Conservation (phyloP, 1,284 basidiomycete genomes). For the Leccinum griseonigrum region DNA sequence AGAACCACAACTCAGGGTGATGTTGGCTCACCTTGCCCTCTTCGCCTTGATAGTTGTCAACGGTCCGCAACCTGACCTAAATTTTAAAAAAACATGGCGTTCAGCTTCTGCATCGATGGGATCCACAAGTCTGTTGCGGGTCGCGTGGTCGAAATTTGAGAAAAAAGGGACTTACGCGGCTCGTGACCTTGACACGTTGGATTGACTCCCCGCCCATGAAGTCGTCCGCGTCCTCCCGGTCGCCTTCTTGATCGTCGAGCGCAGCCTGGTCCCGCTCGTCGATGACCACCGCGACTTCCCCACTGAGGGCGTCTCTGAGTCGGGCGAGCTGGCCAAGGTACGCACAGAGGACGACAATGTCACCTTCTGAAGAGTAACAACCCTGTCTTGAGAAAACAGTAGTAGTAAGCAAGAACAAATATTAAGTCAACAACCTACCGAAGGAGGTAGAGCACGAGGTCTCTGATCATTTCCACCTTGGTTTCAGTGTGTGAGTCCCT, state of each 20-base stretch:
- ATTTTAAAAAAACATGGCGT: not conserved
- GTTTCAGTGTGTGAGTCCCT: not conserved
- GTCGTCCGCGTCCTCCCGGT: conserved; percentile 35
- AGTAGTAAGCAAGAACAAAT: not conserved
- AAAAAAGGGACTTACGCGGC: conserved; percentile 37
- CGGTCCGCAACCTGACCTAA: conserved; percentile 66
- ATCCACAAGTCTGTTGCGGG: not conserved
- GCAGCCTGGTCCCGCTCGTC: conserved; percentile 67
- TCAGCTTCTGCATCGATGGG: not conserved
- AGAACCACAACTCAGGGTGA: not conserved
- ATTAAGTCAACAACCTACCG: conserved; percentile 34
- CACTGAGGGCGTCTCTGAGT: conserved; percentile 48
- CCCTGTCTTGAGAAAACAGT: conserved; percentile 44
- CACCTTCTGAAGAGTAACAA: conserved; percentile 55
- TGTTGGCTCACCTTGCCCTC: conserved; percentile 47
- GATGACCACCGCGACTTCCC: conserved; percentile 57
- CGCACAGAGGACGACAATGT: conserved; percentile 73
- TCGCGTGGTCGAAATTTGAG: not conserved
- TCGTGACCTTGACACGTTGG: conserved; percentile 48
- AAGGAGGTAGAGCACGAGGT: conserved; percentile 67
- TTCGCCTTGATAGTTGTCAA: conserved; percentile 77
- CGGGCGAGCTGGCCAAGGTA: conserved; percentile 71
- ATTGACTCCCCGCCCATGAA: conserved; percentile 27
- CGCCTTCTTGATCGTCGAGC: conserved; percentile 48
- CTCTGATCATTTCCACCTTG: conserved; percentile 67